Conservation (phyloP, 2,329 filamentous ascomycete genomes). For the Arthrocladium fulminans region DNA sequence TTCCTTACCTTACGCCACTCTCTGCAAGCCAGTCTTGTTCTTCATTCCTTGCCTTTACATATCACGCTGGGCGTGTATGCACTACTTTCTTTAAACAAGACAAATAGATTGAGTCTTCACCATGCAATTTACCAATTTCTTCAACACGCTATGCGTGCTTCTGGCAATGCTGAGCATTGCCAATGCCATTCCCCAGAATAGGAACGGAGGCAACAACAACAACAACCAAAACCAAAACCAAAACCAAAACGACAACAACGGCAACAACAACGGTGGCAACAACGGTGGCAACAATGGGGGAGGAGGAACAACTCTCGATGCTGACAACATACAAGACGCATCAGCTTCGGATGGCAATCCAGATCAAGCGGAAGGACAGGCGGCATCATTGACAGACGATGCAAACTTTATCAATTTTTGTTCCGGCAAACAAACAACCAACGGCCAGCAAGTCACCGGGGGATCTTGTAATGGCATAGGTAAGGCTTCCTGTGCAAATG, state of each 20-base stretch:
- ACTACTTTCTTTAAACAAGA: neutral
- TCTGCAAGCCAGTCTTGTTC: slow-evolving; percentile 22
- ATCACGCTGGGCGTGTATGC: slow-evolving; percentile 2
- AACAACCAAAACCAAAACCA: slow-evolving; percentile 16
- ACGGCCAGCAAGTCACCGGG: slow-evolving; percentile 42
- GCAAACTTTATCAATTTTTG: slow-evolving; percentile 55
- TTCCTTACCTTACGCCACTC: slow-evolving; percentile 14
- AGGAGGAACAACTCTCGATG: slow-evolving; percentile 11
- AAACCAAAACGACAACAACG: slow-evolving; percentile 16
- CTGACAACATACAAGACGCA: slow-evolving; percentile 14
- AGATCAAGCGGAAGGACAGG: slow-evolving; percentile 31
- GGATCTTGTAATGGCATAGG: slow-evolving; percentile 50
- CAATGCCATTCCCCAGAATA: slow-evolving; percentile 9
- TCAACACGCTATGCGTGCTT: slow-evolving; percentile 9
- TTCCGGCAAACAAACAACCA: slow-evolving; percentile 45
- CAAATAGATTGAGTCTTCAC: neutral
- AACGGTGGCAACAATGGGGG: slow-evolving; percentile 12
- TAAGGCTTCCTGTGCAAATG: neutral
- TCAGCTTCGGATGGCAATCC: slow-evolving; percentile 15
- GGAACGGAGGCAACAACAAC: slow-evolving; percentile 15
- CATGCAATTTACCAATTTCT: slow-evolving; percentile 11
- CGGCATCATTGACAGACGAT: slow-evolving; percentile 39
- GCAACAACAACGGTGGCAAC: slow-evolving; percentile 8
- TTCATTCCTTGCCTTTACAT: slow-evolving; percentile 8
- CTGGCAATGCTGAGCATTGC: slow-evolving; percentile 11